Base-by-base conservation (phyloP, 192 early-diverging fungal genomes). In the Backusella circina region DNA sequence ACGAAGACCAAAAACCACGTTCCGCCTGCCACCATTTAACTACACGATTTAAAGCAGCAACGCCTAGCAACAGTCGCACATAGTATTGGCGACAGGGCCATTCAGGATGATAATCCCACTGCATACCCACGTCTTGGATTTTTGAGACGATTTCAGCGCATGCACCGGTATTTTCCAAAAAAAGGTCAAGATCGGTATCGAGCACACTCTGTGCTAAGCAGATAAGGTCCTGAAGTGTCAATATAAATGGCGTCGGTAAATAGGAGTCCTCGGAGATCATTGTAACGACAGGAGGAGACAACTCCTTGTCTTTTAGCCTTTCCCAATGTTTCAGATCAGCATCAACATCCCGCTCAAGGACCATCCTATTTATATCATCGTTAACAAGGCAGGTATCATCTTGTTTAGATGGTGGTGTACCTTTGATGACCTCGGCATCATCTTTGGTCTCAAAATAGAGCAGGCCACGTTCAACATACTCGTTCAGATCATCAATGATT, bases 1-100 rank as follows among this genome's bases (percentile, higher is more conserved):
- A 44, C 32, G 66, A 37, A 35, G 61, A 36, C 93, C 93, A 94
- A 66, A 91, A 86, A 12, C 81, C 83, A 7, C 86, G 83, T 77
- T 95, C 93, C 18, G 90, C 93, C 66, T 95, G 91, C 84, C 94
- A 87, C 83, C 90, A 90, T 76, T 95, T 91, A 1, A 95, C 87
- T 23, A 95, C 83, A 38, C 94, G 84, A 16, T 91, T 93, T 21
- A 95, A 84, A 13, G 85, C 87, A 18, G 93, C 91, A 76, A 95
- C 92, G 16, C 87, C 89, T 51, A 95, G 82, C 35, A 95, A 73
- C 1, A 94, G 76, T 36, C 90, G 81, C 2, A 93, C 87, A 88
- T 83, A 86, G 87, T 84, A 79, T 68, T 82, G 77, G 66, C 84
- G 76, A 41, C 88, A 88, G 1, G 88, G 87, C 90, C 92, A 93